These are phyloP conservation scores for Theileria equi DNA, from an alignment of 169 alveolate species.

Conservation along the genomic window DNA sequence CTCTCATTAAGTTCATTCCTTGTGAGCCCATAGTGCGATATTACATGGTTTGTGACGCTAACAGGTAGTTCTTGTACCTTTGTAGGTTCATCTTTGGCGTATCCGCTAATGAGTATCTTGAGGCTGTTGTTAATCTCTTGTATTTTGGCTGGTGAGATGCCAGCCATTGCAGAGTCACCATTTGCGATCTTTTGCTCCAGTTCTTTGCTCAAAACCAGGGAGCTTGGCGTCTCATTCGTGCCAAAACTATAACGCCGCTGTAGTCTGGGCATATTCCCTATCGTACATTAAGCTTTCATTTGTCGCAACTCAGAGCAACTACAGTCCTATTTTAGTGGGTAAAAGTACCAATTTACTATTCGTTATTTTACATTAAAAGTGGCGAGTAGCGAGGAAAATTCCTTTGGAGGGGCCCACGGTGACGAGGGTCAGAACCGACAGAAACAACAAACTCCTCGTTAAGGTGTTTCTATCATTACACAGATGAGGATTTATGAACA, in stretches of 20 bases:
- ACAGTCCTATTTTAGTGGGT: too few relatives aligned
- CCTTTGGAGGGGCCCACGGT: too few relatives aligned
- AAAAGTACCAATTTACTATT: too few relatives aligned
- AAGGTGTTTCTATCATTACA: too few relatives aligned
- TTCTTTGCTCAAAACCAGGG: conserved; percentile 17
- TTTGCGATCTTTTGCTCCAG: conserved; percentile 43
- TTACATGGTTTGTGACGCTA: neutral
- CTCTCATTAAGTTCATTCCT: conserved; percentile 31
- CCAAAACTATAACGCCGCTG: conserved; percentile 28
- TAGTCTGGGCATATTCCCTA: conserved; percentile 8
- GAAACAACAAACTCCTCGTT: too few relatives aligned
- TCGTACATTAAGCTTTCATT: conserved; percentile 1
- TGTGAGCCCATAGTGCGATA: conserved; percentile 39
- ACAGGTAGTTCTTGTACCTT: neutral
- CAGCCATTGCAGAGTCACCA: conserved; percentile 33
- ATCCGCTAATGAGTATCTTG: conserved; percentile 26
- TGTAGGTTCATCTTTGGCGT: neutral
- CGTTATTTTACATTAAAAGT: too few relatives aligned
- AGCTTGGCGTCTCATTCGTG: conserved; percentile 5
- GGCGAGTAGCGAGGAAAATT: too few relatives aligned
- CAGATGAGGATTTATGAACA: too few relatives aligned
- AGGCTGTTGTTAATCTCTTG: conserved; percentile 21
- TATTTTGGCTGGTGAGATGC: conserved; percentile 17
- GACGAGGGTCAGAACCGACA: too few relatives aligned
- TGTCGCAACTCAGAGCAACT: neutral